Evolutionary conservation across 208 protist species (phyloP), one percentile per base, ranked within the genome.

Genomic region (Acanthamoeba lenticulata): DNA sequence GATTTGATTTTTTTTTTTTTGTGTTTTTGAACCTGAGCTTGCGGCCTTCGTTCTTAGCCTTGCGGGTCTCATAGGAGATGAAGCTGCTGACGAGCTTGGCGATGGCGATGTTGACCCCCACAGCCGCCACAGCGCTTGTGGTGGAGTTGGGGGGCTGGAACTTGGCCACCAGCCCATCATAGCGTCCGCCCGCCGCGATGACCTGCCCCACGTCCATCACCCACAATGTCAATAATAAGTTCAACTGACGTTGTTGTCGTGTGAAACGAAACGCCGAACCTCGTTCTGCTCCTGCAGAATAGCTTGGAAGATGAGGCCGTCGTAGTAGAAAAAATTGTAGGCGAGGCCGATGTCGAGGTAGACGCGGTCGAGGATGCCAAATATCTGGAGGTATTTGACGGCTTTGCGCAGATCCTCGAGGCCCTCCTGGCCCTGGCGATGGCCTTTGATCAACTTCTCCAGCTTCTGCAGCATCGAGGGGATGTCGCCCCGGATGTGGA

Each of bases 231-330:
- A 15, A 5, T 15, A 19, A 15, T 52, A 52, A 52, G 45, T 15
- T 52, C 15, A 5, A 19, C 15, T 69, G 60, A 69, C 19, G 6
- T 69, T 69, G 60, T 69, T 6, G 60, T 6, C 29, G 6, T 24
- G 6, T 9, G n/a, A 32, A 29, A 55, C 38, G 47, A 38, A 6
- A 40, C 17, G 29, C 27, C 36, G 19, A 52, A 88, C 77, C 77
- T 88, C 77, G 34, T 88, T 88, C 29, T 88, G 77, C 32, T 91
- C 55, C 81, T 96, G 86, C 21, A 93, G 74, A 6, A 92, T 55
- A 0, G 93, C 95, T 65, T 96, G 93, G 38, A 96, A 96, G 9
- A 96, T 94, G 19, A 96, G 65, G n/a, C 79, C 94, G 44, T 94
- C 79, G 40, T 96, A 96, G n/a, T 95, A 96, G 15, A 90, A 42